A percentile compares a stretch with the other conserved stretches of the same genome.
These are phyloP conservation scores for Drechslerella stenobrocha DNA, from an alignment of 2,329 filamentous ascomycete species.

Conservation along the genomic window DNA sequence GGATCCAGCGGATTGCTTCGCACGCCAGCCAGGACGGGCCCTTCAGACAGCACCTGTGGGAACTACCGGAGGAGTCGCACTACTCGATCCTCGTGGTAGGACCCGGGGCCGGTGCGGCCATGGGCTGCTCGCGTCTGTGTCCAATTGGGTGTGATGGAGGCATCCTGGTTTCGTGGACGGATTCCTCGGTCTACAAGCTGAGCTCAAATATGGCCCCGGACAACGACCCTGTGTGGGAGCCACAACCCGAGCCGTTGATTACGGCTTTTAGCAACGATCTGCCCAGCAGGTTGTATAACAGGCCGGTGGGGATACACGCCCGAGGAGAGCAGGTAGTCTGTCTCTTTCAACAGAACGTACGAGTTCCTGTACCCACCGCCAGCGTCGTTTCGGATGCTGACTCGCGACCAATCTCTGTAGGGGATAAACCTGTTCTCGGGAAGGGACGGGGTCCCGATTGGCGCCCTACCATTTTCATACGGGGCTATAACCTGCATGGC, in stretches of 20 bases:
- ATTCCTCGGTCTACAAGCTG: constrained; percentile 35
- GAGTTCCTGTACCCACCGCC: background rate
- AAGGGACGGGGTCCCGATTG: constrained; percentile 12
- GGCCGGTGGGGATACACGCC: constrained; percentile 23
- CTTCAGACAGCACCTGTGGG: constrained; percentile 27
- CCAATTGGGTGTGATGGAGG: constrained; percentile 26
- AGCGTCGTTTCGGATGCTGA: background rate
- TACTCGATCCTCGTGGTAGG: constrained; percentile 19
- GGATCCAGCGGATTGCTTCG: constrained; percentile 26
- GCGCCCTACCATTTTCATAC: constrained; percentile 12
- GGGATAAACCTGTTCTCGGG: constrained; percentile 31
- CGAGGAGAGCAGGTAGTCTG: constrained; percentile 34
- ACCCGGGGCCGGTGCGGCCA: constrained; percentile 15
- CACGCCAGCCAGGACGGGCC: constrained; percentile 1
- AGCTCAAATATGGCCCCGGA: constrained; percentile 8
- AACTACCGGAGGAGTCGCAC: constrained; percentile 8
- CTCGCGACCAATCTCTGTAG: constrained; percentile 7
- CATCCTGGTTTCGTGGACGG: constrained; percentile 39
- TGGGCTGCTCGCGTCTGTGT: constrained; percentile 24
- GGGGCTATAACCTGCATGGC: constrained; percentile 32
- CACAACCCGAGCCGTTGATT: constrained; percentile 19
- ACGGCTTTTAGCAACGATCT: constrained; percentile 5
- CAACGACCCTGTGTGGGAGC: constrained; percentile 32
- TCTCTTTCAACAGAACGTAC: constrained; percentile 24
- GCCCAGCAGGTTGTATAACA: constrained; percentile 4